These are phyloP conservation scores for Raddia guianensis DNA, from an alignment of 176 grass and related monocot species.

Conservation along the genomic window DNA sequence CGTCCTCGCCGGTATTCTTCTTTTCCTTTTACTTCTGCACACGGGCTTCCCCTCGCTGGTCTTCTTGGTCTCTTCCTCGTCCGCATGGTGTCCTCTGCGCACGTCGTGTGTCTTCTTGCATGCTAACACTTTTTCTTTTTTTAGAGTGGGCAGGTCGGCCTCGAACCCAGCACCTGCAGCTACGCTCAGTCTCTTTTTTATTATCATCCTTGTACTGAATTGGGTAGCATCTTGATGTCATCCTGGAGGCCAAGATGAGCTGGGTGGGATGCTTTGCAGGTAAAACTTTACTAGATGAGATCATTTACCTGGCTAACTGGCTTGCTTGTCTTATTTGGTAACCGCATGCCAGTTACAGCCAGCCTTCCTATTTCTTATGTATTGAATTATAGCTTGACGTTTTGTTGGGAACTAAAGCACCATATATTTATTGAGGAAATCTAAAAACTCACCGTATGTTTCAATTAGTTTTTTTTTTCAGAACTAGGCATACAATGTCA, in stretches of 20 bases:
- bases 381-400: not conserved
- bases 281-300: not conserved
- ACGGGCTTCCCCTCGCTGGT: too few species aligned
- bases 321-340: constrained; percentile 7
- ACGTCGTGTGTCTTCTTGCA: too few species aligned
- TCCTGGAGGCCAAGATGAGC: constrained; percentile 12
- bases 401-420: not conserved
- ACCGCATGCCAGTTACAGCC: not conserved
- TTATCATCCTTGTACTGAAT: not conserved
- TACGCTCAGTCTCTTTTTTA: not conserved
- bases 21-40: too few species aligned
- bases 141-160: too few species aligned
- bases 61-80: too few species aligned
- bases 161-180: too few species aligned
- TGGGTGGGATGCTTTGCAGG: constrained; percentile 20
- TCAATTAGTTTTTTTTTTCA: not conserved
- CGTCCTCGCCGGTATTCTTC: too few species aligned
- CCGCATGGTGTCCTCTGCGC: too few species aligned
- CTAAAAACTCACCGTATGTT: constrained; percentile 13
- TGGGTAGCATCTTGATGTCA: not conserved
- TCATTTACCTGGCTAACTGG: not conserved
- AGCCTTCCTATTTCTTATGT: constrained; percentile 14
- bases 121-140: too few species aligned
- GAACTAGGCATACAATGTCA: not conserved
- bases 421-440: constrained; percentile 6